phyloP scores from a whole-genome alignment of 495 filamentous ascomycete genomes.

The Xeromyces bisporus region DNA sequence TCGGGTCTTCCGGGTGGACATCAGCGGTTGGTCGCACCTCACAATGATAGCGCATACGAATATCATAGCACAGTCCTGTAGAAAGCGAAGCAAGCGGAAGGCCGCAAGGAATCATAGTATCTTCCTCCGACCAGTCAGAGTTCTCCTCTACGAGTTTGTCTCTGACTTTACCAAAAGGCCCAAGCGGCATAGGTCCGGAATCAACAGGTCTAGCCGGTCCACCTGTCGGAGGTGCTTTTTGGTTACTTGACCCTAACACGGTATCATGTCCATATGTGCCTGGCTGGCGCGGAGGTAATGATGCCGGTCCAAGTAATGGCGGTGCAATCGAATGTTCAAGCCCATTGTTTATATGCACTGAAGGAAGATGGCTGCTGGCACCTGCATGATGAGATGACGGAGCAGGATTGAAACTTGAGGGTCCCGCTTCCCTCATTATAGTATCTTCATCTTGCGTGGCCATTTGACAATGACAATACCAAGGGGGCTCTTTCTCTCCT shows the following conservation, averaged over 20 bases:
- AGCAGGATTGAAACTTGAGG: slow-evolving; percentile 7
- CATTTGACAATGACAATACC: slow-evolving; percentile 1
- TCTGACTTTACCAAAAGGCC: slow-evolving; percentile 7
- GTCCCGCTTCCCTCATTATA: slow-evolving; percentile 20
- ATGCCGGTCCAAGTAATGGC: slow-evolving; percentile 10
- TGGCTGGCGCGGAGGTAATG: slow-evolving; percentile 3
- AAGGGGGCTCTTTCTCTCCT: slow-evolving; percentile 1
- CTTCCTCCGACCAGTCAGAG: slow-evolving; percentile 28
- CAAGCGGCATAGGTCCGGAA: slow-evolving; percentile 5
- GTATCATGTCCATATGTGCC: slow-evolving; percentile 1
- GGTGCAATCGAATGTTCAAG: slow-evolving; percentile 16
- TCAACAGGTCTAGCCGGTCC: slow-evolving; percentile 10
- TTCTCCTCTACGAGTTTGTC: slow-evolving; percentile 23
- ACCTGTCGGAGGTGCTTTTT: slow-evolving; percentile 7
- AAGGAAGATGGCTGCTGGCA: slow-evolving; percentile 3
- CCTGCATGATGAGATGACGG: slow-evolving; percentile 6
- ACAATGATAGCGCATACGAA: slow-evolving; percentile 79
- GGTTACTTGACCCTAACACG: background rate
- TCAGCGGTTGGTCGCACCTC: slow-evolving; percentile 55
- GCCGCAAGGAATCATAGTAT: slow-evolving; percentile 8
- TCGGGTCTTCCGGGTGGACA: slow-evolving; percentile 85
- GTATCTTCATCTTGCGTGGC: slow-evolving; percentile 26
- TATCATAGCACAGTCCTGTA: slow-evolving; percentile 76
- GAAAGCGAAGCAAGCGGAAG: slow-evolving; percentile 32
- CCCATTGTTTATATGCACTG: slow-evolving; percentile 5